phyloP scores from a whole-genome alignment of 768 basidiomycete species.

The Hysterangium stoloniferum region DNA sequence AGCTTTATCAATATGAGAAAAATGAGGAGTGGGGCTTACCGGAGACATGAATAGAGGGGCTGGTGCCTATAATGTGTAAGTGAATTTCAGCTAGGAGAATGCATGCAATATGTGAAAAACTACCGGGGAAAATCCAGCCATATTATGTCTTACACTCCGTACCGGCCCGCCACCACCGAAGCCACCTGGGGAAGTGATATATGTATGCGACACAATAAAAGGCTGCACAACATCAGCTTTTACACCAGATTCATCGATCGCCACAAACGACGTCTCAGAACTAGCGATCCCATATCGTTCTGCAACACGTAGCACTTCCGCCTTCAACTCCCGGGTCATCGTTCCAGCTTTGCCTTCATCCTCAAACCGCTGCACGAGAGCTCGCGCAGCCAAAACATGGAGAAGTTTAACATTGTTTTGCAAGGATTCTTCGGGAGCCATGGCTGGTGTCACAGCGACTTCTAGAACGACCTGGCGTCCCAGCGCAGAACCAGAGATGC shows the following conservation, averaged over 20 bases:
- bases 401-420: slow-evolving; percentile 24
- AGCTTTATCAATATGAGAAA: too few species aligned
- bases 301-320: slow-evolving; percentile 43
- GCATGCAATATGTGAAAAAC: too few species aligned
- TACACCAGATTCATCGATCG: slow-evolving; percentile 41
- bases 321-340: slow-evolving; percentile 28
- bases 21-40: too few species aligned
- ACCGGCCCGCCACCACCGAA: too few species aligned
- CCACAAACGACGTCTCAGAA: slow-evolving; percentile 49
- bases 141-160: too few species aligned
- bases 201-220: too few species aligned
- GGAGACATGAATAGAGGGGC: too few species aligned
- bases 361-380: slow-evolving; percentile 44
- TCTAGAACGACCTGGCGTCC: slow-evolving; percentile 13
- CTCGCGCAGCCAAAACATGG: slow-evolving; percentile 48
- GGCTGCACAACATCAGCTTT: too few species aligned
- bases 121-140: too few species aligned
- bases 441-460: slow-evolving; percentile 11
- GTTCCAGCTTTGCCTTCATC: slow-evolving; percentile 17
- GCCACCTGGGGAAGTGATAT: too few species aligned
- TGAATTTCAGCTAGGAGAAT: too few species aligned
- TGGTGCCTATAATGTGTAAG: too few species aligned
- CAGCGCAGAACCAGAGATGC: slow-evolving; percentile 9
- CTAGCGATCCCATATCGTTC: slow-evolving; percentile 45
- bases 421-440: neutral